Conservation (phyloP, 2,329 filamentous ascomycete genomes). For the Botrytis fragariae region DNA sequence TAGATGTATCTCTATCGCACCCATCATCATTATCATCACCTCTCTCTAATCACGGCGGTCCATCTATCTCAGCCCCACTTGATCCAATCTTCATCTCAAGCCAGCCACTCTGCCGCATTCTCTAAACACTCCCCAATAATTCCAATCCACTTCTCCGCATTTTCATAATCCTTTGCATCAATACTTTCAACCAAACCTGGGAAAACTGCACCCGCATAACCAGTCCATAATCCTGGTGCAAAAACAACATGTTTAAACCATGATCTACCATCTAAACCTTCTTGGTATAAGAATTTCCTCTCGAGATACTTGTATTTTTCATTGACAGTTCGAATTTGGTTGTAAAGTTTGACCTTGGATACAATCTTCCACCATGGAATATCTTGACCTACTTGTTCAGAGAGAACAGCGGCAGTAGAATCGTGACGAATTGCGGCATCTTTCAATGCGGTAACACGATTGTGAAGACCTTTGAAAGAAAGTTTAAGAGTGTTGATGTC, state of each 20-base stretch:
- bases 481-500: constrained; percentile 30
- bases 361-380: constrained; percentile 80
- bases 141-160: constrained; percentile 56
- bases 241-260: constrained; percentile 98
- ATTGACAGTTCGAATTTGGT: constrained; percentile 67
- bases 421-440: constrained; percentile 33
- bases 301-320: constrained; percentile 82
- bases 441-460: constrained; percentile 30
- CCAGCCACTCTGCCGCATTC: not conserved
- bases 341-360: constrained; percentile 62
- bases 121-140: constrained; percentile 48
- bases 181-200: constrained; percentile 63
- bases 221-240: constrained; percentile 87
- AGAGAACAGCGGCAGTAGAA: constrained; percentile 32
- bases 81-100: not conserved
- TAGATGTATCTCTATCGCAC: not conserved
- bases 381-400: constrained; percentile 47
- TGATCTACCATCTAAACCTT: constrained; percentile 71
- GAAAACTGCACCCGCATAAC: constrained; percentile 74
- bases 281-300: constrained; percentile 70
- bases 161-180: constrained; percentile 55
- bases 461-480: constrained; percentile 34
- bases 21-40: not conserved
- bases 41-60: not conserved
- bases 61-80: not conserved